A percentile compares a stretch with the other conserved stretches of the same genome.
Conservation (phyloP, 495 filamentous ascomycete species). For the Tuber melanosporum region DNA sequence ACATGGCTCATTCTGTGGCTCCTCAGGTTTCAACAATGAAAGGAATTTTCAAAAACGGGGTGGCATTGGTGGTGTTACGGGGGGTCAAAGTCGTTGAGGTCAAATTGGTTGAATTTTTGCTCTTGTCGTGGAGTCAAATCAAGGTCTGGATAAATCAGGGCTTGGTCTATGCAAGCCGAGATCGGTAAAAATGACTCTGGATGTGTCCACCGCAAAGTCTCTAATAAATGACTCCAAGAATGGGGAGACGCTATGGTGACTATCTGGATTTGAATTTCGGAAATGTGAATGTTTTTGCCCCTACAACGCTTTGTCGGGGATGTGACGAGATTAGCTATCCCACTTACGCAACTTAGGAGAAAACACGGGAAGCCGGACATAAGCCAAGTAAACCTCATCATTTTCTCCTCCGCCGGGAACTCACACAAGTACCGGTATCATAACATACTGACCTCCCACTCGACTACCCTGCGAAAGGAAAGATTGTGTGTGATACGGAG, state of each 20-base stretch:
- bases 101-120: too few species aligned
- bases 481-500: not conserved
- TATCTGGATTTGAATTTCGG: not conserved
- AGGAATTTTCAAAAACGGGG: too few species aligned
- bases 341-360: not conserved
- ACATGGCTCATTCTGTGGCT: too few species aligned
- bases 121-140: too few species aligned
- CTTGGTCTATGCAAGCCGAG: too few species aligned
- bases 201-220: too few species aligned
- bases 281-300: not conserved
- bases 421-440: not conserved
- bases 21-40: too few species aligned
- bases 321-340: not conserved
- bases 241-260: not conserved
- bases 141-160: too few species aligned
- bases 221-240: not conserved
- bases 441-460: not conserved
- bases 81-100: too few species aligned
- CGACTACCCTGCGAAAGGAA: not conserved
- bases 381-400: not conserved
- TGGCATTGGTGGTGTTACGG: too few species aligned
- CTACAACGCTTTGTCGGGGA: not conserved
- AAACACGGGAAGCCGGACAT: not conserved
- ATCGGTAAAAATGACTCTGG: too few species aligned
- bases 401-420: not conserved